phyloP scores from a whole-genome alignment of 2,329 filamentous ascomycete species.

The Aspergillus candidus region DNA sequence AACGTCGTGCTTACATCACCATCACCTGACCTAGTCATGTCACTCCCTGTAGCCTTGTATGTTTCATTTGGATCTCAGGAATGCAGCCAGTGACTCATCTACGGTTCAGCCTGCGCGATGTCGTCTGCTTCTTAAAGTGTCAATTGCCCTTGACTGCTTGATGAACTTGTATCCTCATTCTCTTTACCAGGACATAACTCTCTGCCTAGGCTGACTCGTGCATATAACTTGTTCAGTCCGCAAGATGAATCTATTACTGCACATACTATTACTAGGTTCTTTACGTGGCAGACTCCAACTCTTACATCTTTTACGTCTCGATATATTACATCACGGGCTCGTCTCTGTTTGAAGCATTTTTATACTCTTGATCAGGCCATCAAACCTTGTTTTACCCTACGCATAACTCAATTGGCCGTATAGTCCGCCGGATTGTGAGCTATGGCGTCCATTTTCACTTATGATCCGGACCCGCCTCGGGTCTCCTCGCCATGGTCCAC shows the following conservation, averaged over 20 bases:
- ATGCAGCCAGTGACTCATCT: conserved; percentile 5
- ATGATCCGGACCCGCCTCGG: conserved; percentile 77
- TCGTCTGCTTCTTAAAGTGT: conserved; percentile 2
- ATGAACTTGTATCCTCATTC: background rate
- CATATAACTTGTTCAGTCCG: background rate
- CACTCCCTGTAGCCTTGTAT: too few species aligned
- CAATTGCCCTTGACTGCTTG: background rate
- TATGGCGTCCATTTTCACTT: conserved; percentile 96
- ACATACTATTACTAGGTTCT: conserved; percentile 9
- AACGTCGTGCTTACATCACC: conserved; percentile 1
- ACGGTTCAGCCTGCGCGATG: conserved; percentile 4
- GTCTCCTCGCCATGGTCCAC: conserved; percentile 87
- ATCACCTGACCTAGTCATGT: background rate
- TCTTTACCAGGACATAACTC: background rate
- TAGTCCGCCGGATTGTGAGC: background rate
- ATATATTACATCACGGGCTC: conserved; percentile 1
- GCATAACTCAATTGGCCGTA: background rate
- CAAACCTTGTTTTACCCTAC: background rate
- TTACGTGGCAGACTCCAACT: conserved; percentile 7
- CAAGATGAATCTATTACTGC: conserved; percentile 20
- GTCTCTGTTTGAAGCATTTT: conserved; percentile 4
- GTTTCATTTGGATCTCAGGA: too few species aligned
- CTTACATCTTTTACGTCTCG: conserved; percentile 2
- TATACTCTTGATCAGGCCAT: background rate
- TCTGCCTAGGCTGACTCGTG: background rate